These are phyloP conservation scores for Dryas drummondii DNA, from an alignment of 306 rosid species.

Conservation along the genomic window DNA sequence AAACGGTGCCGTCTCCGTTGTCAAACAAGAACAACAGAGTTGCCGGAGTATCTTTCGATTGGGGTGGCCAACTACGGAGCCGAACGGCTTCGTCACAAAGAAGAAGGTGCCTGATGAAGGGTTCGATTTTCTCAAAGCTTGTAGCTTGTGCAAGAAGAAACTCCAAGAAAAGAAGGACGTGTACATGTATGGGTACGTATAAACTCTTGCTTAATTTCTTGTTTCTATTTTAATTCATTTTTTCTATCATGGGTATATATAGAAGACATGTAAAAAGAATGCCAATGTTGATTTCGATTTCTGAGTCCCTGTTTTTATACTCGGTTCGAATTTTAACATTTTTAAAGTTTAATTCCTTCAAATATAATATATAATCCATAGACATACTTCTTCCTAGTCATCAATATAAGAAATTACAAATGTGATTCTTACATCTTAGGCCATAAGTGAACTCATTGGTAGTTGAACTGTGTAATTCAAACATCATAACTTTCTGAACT, in stretches of 20 bases:
- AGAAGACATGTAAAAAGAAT: too few species aligned
- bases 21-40: background rate
- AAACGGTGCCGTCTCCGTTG: too few species aligned
- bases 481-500: too few species aligned
- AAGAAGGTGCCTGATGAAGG: background rate
- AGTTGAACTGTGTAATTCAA: too few species aligned
- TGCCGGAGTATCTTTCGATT: background rate
- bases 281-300: background rate
- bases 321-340: background rate
- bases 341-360: background rate
- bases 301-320: background rate
- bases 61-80: background rate
- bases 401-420: background rate
- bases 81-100: background rate
- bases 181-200: conserved; percentile 33
- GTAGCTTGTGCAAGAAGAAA: conserved; percentile 30
- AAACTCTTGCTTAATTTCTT: background rate
- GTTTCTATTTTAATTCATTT: background rate
- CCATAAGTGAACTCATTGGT: too few species aligned
- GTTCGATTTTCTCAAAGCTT: conserved; percentile 13
- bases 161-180: background rate
- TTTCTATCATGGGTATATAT: too few species aligned
- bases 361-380: background rate
- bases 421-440: too few species aligned
- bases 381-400: background rate